Evolutionary conservation across 2,329 filamentous ascomycete genomes (phyloP).

Genomic region (Aspergillus latus): DNA sequence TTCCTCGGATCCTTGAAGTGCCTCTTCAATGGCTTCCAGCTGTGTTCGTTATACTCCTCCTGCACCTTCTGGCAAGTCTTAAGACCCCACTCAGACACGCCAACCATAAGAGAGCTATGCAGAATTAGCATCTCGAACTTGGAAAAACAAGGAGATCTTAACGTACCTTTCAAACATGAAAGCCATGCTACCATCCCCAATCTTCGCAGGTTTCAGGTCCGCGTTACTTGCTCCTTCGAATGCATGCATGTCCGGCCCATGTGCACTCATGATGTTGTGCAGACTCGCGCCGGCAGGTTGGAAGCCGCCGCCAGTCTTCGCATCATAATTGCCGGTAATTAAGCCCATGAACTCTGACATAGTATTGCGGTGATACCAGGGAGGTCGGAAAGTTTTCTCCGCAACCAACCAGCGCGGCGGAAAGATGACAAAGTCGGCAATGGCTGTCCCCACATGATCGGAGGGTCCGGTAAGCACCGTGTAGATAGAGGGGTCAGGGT

Average conservation of each 20-base stretch:
- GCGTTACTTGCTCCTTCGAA: conserved; percentile 57
- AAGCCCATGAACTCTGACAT: conserved; percentile 68
- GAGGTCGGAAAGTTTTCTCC: conserved; percentile 61
- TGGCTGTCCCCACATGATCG: conserved; percentile 59
- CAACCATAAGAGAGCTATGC: conserved; percentile 63
- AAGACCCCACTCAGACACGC: conserved; percentile 71
- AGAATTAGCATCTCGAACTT: conserved; percentile 35
- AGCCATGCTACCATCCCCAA: conserved; percentile 61
- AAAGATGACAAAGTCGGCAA: conserved; percentile 67
- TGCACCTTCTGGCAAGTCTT: conserved; percentile 70
- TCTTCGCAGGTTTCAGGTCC: conserved; percentile 56
- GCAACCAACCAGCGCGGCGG: conserved; percentile 64
- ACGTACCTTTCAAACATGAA: conserved; percentile 63
- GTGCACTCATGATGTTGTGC: conserved; percentile 72
- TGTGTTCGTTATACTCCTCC: conserved; percentile 74
- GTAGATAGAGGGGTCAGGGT: conserved; percentile 76
- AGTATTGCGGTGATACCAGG: conserved; percentile 65
- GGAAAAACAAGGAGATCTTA: neutral
- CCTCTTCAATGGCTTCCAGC: conserved; percentile 69
- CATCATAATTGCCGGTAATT: conserved; percentile 62
- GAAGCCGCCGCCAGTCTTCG: conserved; percentile 58
- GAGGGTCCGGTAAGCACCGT: conserved; percentile 64
- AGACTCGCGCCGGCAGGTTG: conserved; percentile 61
- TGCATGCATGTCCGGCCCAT: conserved; percentile 58
- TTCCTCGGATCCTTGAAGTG: conserved; percentile 60